These are phyloP conservation scores for Russula olivacea DNA, from an alignment of 768 basidiomycete genomes.

Conservation along the genomic window DNA sequence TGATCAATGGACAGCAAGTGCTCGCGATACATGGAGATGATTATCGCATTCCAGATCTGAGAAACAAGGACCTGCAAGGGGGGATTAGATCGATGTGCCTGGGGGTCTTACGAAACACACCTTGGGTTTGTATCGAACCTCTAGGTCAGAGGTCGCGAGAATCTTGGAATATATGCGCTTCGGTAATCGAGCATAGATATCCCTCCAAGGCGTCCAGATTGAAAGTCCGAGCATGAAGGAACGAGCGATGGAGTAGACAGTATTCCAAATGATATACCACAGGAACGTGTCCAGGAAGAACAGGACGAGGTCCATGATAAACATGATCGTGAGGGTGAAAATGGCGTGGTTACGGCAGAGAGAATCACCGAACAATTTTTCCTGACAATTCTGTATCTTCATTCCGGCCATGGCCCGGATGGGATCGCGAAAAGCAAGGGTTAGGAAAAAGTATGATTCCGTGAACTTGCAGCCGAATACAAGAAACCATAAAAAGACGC, in stretches of 20 bases:
- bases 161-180: slow-evolving; percentile 97
- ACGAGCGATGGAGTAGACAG: slow-evolving; percentile 82
- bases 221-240: slow-evolving; percentile 89
- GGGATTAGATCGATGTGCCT: background rate
- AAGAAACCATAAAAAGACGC: slow-evolving; percentile 79
- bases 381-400: slow-evolving; percentile 87
- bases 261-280: slow-evolving; percentile 99
- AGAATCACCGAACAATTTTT: slow-evolving; percentile 76
- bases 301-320: slow-evolving; percentile 92
- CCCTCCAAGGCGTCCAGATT: slow-evolving; percentile 99
- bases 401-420: slow-evolving; percentile 94
- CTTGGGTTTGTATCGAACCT: slow-evolving; percentile 99
- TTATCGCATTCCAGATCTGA: slow-evolving; percentile 99
- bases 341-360: slow-evolving; percentile 92
- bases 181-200: slow-evolving; percentile 91
- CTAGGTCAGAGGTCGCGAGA: slow-evolving; percentile 91
- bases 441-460: slow-evolving; percentile 98
- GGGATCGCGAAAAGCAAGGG: slow-evolving; percentile 87
- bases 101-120: slow-evolving; percentile 37
- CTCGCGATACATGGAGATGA: slow-evolving; percentile 99
- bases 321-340: slow-evolving; percentile 96
- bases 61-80: slow-evolving; percentile 79
- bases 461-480: slow-evolving; percentile 95
- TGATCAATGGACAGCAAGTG: slow-evolving; percentile 98
- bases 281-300: slow-evolving; percentile 99